Evolutionary conservation across 208 protist species (phyloP), one percentile per base, ranked within the genome.

Genomic region (Histomonas meleagridis): DNA sequence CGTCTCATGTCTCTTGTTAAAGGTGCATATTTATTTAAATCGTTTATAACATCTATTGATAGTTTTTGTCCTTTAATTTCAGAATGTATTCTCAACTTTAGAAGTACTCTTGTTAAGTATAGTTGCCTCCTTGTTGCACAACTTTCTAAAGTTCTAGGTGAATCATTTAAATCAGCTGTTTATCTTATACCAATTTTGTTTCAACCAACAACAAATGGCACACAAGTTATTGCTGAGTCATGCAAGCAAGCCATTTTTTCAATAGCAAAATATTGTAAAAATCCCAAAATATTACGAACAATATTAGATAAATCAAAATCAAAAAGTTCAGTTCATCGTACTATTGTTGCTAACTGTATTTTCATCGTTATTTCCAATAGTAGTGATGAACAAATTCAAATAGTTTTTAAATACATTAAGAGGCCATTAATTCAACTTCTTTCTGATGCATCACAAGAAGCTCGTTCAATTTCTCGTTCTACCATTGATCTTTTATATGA

Each of bases 101-200:
- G 76, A 38, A 86, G 76, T 55, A 26, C 76, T 26, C 46, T 86
- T 32, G 76, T 86, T 16, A 86, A 86, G 55, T 46, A 86, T 38
- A 2, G 46, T 38, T 86, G 76, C 38, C 55, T 86, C 21, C 55
- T 86, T 26, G 55, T 86, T 26, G 23, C 46, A n/a, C 76, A 86
- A 86, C 16, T 86, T 10, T 40, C 28, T 28, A 40, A 43, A 14
- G 46, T 55, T 43, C 38, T 86, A 38, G 40, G 26, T 1, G 55
- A 55, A 26, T 32, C n/a, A 28, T 86, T 86, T 38, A 46, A 43
- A 1, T 26, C 32, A 32, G 14, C 55, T 26, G 76, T 40, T 38
- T 40, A 86, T 51, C 12, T 86, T n/a, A 55, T 86, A 16, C 9
- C 43, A 16, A 40, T 46, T 38, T 28, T 86, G 10, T 86, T 46